Conservation (phyloP, 2,329 filamentous ascomycete genomes). For the Spiromastix sp. region DNA sequence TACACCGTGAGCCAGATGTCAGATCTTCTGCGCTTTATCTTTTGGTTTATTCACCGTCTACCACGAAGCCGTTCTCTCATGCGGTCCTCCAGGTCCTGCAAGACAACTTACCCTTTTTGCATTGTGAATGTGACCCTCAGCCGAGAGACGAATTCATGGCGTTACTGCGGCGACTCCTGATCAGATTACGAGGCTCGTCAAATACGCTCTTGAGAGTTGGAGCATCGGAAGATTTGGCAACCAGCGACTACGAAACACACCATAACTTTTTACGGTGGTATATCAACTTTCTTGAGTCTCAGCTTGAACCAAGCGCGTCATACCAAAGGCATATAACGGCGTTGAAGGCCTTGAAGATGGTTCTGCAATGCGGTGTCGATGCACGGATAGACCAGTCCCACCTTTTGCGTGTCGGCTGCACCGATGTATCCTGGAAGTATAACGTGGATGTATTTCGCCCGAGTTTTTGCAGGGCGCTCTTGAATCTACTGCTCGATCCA, state of each 20-base stretch:
- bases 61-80: constrained; percentile 59
- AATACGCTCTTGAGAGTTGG: constrained; percentile 7
- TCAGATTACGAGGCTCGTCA: constrained; percentile 58
- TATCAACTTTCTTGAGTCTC: constrained; percentile 56
- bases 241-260: neutral
- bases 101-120: constrained; percentile 57
- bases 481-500: constrained; percentile 76
- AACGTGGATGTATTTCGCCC: constrained; percentile 33
- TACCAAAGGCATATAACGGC: constrained; percentile 84
- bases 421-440: constrained; percentile 41
- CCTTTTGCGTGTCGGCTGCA: constrained; percentile 39
- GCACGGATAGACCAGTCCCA: constrained; percentile 26
- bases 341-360: constrained; percentile 56
- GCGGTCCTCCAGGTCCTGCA: constrained; percentile 53
- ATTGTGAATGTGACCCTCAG: constrained; percentile 77
- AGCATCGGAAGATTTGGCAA: neutral
- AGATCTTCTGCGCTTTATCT: constrained; percentile 74
- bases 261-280: constrained; percentile 62
- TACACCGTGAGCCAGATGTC: constrained; percentile 49
- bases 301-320: constrained; percentile 70
- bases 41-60: constrained; percentile 63
- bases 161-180: constrained; percentile 64
- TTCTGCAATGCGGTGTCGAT: constrained; percentile 62
- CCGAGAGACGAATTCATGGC: constrained; percentile 72
- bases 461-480: constrained; percentile 43